Evolutionary conservation across 2,329 filamentous ascomycete genomes (phyloP), one percentile per base, ranked within the genome.

Genomic region (Lachnellula arida): DNA sequence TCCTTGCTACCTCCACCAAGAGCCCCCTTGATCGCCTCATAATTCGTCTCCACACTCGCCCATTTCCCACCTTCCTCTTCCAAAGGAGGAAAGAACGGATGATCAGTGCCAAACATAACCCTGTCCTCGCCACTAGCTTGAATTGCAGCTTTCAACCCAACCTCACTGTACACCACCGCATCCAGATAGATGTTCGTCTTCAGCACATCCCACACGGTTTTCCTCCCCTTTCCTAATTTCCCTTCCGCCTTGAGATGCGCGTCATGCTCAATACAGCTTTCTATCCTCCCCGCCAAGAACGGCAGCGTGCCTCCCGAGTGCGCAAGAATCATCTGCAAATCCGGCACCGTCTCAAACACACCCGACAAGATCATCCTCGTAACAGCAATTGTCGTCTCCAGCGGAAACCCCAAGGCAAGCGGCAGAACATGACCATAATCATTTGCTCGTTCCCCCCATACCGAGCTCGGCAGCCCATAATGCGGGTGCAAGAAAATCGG

Each of bases 341-440:
- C 75, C 0, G 80, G 81, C 46, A 91, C 87, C 9, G 81, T 78
- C 70, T 96, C 91, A 71, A 94, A 96, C 0, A 95, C 88, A 0
- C 90, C 89, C 0, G 87, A 82, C n/a, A 97, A 76, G 53, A 91
- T 85, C 90, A 97, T 95, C 47, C 92, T 79, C 4, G 89, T 84
- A 2, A 96, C 86, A 0, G 91, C 90, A 64, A 97, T 93, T 1
- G 92, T 96, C 0, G 92, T 97, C 73, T 97, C 92, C 63, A 97
- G 82, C 0, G 92, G 91, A 69, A 96, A 96, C 0, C 92, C 92
- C 3, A 97, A 75, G 0, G 91, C 89, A 0, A 97, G 76, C 0
- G 91, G 89, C 2, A 97, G 78, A 0, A 96, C 91, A 70, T 96
- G 92, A 0, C 92, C 92, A 68, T 95, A 96, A 58, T 87, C 85